Base-by-base conservation (phyloP, 2,329 filamentous ascomycete genomes). In the Calycina marina region DNA sequence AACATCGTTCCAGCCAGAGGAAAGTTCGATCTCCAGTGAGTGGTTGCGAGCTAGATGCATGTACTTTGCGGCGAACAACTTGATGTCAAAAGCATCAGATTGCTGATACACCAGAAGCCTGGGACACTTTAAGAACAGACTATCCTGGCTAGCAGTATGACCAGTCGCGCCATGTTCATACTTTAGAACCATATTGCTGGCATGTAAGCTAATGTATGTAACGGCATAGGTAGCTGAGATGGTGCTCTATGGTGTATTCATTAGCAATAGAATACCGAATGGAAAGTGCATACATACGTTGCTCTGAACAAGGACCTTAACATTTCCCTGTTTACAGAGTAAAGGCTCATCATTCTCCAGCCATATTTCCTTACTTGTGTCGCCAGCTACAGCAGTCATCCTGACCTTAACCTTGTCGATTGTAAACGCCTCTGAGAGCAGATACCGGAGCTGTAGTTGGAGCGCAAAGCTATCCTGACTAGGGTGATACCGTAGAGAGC, bases 1-100 rank as follows among this genome's bases (percentile, higher is more conserved):
- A 2, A 79, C 60, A 2, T 73, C 56, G 49, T 93, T 93, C 67
- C 77, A 79, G 1, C 85, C 86, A 8, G 76, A 74, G 8, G 61
- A 60, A 9, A 93, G 56, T 31, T 74, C 65, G 13, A 98, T 60
- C 37, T 93, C 81, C 1, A 96, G 61, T 1, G 72, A 75, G 36
- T 81, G 81, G 45, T 77, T 75, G 43, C 76, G 76, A 50, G 92
- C 82, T 4, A 98, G 69, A 40, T 88, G 75, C 14, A 92, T 77
- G 27, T 75, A 62, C 39, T 69, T 77, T 0, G 80, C 73, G 0
- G 80, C 64, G 25, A 61, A 63, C 5, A 92, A 59, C 30, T 66
- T 67, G 2, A 80, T 69, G 38, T 83, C 70, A 4, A 94, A 69
- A 0, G 79, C 69, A 28, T 73, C 63, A 1, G 67, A 55, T 11